Conservation (phyloP, 2,329 filamentous ascomycete species). For the Ophiostoma piceae region DNA sequence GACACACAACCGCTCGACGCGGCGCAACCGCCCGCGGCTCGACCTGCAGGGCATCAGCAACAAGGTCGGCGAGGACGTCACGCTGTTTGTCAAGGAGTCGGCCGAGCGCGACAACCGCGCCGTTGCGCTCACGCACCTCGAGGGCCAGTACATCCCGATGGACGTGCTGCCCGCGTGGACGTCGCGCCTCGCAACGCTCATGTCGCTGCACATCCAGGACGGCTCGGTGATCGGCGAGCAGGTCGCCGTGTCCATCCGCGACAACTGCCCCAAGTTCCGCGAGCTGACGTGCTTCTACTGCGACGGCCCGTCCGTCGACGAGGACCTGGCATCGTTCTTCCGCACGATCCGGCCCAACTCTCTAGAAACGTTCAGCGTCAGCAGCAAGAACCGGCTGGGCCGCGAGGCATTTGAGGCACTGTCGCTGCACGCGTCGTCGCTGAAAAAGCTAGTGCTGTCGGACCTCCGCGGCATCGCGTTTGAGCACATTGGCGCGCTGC, state of each 20-base stretch:
- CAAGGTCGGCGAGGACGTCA: conserved; percentile 54
- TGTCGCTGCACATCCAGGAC: conserved; percentile 55
- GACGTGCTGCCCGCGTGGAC: conserved; percentile 54
- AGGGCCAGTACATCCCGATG: conserved; percentile 46
- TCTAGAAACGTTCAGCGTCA: conserved; percentile 53
- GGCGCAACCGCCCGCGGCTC: conserved; percentile 31
- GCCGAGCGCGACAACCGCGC: conserved; percentile 41
- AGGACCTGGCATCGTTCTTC: conserved; percentile 55
- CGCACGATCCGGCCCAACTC: conserved; percentile 50
- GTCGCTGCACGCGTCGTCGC: conserved; percentile 36
- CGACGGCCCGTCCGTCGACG: conserved; percentile 46
- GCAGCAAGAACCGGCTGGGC: conserved; percentile 51
- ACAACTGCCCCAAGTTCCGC: conserved; percentile 56
- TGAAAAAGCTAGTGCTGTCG: conserved; percentile 34
- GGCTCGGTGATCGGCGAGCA: conserved; percentile 54
- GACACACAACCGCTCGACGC: conserved; percentile 5
- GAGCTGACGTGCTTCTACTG: conserved; percentile 53
- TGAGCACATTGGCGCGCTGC: conserved; percentile 32
- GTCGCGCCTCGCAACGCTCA: conserved; percentile 52
- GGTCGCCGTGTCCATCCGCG: conserved; percentile 49
- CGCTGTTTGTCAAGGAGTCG: conserved; percentile 43
- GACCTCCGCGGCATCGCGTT: conserved; percentile 33
- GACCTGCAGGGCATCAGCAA: conserved; percentile 37
- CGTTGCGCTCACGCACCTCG: conserved; percentile 53
- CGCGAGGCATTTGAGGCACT: conserved; percentile 53